Evolutionary conservation across 768 basidiomycete species (phyloP).

Genomic region (Psilocybe cubensis): DNA sequence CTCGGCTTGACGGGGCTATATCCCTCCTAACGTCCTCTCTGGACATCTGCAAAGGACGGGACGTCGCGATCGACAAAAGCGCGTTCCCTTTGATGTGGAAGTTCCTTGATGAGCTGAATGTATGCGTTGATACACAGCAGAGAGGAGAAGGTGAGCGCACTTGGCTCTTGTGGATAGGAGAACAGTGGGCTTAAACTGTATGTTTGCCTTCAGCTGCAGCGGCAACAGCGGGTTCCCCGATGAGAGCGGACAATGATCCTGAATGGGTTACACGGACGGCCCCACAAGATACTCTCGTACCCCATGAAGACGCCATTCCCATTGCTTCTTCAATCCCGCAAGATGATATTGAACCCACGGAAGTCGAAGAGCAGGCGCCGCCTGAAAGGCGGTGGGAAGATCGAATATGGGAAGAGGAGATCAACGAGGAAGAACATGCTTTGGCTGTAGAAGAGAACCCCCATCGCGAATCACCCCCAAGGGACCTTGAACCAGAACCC

Average conservation of each 20-base stretch:
- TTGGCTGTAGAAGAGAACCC: background rate
- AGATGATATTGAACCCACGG: background rate
- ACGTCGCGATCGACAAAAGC: slow-evolving; percentile 33
- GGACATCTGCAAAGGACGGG: slow-evolving; percentile 30
- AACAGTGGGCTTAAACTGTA: too few species aligned
- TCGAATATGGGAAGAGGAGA: background rate
- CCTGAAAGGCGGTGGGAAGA: background rate
- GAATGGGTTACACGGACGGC: background rate
- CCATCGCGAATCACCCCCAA: background rate
- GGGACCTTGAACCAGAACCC: too few species aligned
- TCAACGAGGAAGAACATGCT: background rate
- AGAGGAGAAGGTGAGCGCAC: background rate
- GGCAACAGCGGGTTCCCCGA: background rate
- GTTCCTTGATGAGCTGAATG: slow-evolving; percentile 31
- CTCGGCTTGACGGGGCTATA: background rate
- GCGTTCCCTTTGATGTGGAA: slow-evolving; percentile 29
- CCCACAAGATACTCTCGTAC: background rate
- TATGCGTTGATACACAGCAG: slow-evolving; percentile 13
- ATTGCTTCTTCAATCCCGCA: background rate
- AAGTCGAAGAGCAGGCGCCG: background rate
- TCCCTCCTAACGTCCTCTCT: slow-evolving; percentile 28
- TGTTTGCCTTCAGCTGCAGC: background rate
- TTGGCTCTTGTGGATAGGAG: too few species aligned
- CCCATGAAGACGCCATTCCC: background rate
- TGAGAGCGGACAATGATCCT: background rate